Evolutionary conservation across 345 rosid species (phyloP).

Genomic region (Heritiera fomes): DNA sequence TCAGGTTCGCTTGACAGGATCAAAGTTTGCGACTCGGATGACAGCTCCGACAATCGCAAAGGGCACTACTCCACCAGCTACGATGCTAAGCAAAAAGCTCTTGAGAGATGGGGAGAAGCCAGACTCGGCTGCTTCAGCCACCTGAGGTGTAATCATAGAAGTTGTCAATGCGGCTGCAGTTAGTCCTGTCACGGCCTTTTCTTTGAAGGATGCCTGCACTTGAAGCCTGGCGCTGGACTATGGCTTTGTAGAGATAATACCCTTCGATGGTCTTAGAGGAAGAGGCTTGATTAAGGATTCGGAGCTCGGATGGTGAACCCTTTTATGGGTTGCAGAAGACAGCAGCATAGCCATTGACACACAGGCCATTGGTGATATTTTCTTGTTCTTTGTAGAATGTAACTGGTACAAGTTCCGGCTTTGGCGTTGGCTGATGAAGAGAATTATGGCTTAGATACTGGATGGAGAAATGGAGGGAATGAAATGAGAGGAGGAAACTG

Average conservation of each 20-base stretch:
- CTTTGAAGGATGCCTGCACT: conserved; percentile 55
- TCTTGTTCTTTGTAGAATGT: background rate
- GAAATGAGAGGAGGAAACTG: conserved; percentile 15
- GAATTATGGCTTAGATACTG: conserved; percentile 10
- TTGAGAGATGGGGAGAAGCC: conserved; percentile 39
- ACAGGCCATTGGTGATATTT: conserved; percentile 6
- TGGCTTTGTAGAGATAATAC: conserved; percentile 12
- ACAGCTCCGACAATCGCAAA: conserved; percentile 36
- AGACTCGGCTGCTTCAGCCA: conserved; percentile 51
- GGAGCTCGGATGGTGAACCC: conserved; percentile 21
- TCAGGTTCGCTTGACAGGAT: conserved; percentile 46
- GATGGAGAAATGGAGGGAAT: conserved; percentile 16
- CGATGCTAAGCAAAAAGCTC: conserved; percentile 52
- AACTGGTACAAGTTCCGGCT: background rate
- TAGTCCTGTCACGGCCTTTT: conserved; percentile 54
- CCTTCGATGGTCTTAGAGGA: conserved; percentile 33
- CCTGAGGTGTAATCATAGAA: conserved; percentile 59
- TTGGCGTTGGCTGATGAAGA: background rate
- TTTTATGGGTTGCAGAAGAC: conserved; percentile 29
- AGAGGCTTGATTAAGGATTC: conserved; percentile 46
- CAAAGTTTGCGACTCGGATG: conserved; percentile 43
- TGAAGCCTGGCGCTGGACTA: conserved; percentile 32
- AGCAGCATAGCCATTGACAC: conserved; percentile 4
- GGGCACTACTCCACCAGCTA: conserved; percentile 43
- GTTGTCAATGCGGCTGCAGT: conserved; percentile 61